Base-by-base conservation (phyloP, 192 early-diverging fungal genomes). In the Backusella macrospora region DNA sequence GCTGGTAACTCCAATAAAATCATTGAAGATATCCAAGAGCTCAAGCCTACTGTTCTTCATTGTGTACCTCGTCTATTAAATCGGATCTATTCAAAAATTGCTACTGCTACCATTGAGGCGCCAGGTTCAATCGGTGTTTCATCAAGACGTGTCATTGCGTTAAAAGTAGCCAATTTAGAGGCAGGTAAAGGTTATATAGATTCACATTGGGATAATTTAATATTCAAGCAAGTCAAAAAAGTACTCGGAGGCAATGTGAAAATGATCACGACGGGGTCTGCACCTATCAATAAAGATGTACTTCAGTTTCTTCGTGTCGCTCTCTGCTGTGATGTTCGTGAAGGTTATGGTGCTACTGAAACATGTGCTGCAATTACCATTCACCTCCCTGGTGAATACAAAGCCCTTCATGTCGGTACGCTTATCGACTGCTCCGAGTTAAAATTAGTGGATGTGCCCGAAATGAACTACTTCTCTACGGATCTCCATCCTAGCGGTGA, bases 11-110 rank as follows among this genome's bases (percentile, higher is more conserved):
- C 89, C 18, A 77, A 90, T 23, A 78, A 90, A 10, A 76, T 99
- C 18, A 79, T 98, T 14, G 95, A 97, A 40, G 97, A 99, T 78
- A 80, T 97, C 73, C 86, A 85, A 44, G 72, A 83, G 34, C 87
- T 98, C 23, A 78, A 83, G 39, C 97, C 97, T 6, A 96, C 92
- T 26, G 42, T 96, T 59, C 96, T 99, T 77, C 84, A 82, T 65
- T 87, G 92, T 23, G 97, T 99, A n/a, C 96, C 97, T 7, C 90
- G 96, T 21, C 81, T 99, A 48, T 84, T 96, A 76, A 97, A 95
- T 86, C 90, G 95, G 67, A 91, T 98, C 73, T 92, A 97, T 75
- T 91, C 77, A 65, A 86, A 83, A 64, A 39, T 88, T 62, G 77
- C 78, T 37, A 68, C 77, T 37, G 73, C 76, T 1, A 88, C 87